These are phyloP conservation scores for Hondaea fermentalgiana DNA, from an alignment of 108 stramenopile species.

Conservation along the genomic window DNA sequence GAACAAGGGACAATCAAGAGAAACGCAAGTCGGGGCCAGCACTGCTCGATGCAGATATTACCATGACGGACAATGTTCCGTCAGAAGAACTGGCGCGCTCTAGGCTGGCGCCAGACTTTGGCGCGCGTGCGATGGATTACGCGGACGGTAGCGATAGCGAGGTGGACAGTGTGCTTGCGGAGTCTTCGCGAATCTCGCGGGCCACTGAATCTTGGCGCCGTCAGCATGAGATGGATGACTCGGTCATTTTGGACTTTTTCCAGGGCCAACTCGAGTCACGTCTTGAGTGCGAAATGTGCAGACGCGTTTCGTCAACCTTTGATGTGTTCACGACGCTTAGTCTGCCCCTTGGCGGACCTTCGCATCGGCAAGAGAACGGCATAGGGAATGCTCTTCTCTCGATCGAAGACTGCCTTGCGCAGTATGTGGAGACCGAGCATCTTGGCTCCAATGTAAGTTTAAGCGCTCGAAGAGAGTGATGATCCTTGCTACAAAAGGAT, in stretches of 20 bases:
- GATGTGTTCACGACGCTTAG: conserved; percentile 74
- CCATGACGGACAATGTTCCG: no score
- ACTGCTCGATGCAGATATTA: no score
- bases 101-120: no score
- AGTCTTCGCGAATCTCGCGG: neutral
- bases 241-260: conserved; percentile 66
- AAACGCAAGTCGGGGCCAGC: no score
- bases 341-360: conserved; percentile 51
- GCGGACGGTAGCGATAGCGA: neutral
- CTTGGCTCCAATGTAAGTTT: neutral
- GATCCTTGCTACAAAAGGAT: no score
- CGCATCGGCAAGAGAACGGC: neutral
- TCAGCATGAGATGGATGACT: conserved; percentile 67
- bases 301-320: conserved; percentile 71
- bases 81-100: no score
- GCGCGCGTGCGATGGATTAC: no score
- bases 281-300: conserved; percentile 72
- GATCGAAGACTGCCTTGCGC: neutral
- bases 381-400: neutral
- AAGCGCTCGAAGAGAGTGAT: no score
- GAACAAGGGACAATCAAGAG: no score
- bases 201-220: conserved; percentile 63
- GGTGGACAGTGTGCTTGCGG: neutral
- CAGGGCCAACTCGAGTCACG: conserved; percentile 78
- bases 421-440: neutral